Base-by-base conservation (phyloP, 1,284 basidiomycete genomes). In the Apiotrichum sp. region DNA sequence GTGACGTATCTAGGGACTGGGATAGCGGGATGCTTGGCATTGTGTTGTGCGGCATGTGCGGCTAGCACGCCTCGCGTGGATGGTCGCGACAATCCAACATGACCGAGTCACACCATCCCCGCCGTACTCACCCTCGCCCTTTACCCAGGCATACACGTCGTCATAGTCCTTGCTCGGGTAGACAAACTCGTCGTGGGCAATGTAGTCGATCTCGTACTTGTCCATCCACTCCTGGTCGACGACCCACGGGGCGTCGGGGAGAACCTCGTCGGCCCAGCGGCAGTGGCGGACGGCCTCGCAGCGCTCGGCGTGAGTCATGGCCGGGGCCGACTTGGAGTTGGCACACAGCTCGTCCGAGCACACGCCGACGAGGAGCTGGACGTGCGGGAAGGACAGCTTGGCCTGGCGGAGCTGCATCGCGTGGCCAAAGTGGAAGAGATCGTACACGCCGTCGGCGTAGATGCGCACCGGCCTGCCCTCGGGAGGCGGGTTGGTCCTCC, bases 381-480 rank as follows among this genome's bases (percentile, higher is more conserved):
- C 93, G 31, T 82, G 82, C 1, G 89, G 87, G 77, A 97, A 96
- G 1, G 89, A 86, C 3, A 95, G 81, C 70, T 97, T 97, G 54
- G 93, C 93, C 78, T 98, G 93, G 34, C 93, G 87, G 34, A 97
- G 83, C 76, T 95, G 93, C 35, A 97, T 80, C 1, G 91, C 89
- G 78, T 96, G 92, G 10, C 91, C 92, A 65, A 58, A 52, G 77
- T 97, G 92, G 78, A 96, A 96, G 48, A 95, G 80, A 76, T 96
- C 92, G 69, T 93, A 93, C 11, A 93, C 91, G 42, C 89, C 95
- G 77, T 98, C 96, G 1, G 96, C 93, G 69, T 97, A 98, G 44
- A 98, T 83, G 57, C 95, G 82, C 14, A 96, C 84, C 0, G 93
- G 90, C 52, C 93, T 80, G 56, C 82, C 85, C 11, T 78, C 78